Percentiles rank a stretch among this genome's conserved stretches.
phyloP scores from a whole-genome alignment of 176 grass and related monocot genomes.

The Avena sativa region DNA sequence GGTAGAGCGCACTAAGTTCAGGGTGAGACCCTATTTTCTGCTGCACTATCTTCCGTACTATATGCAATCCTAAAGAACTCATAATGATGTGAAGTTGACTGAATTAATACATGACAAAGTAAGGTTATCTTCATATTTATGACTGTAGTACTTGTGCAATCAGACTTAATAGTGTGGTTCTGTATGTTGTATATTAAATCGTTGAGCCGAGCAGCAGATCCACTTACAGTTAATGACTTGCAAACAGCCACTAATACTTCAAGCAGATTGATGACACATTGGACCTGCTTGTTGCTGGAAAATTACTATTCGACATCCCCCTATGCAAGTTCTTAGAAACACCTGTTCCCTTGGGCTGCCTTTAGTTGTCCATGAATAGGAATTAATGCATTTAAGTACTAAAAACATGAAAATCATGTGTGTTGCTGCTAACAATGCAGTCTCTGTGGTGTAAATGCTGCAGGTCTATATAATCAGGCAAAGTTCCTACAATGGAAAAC shows the following conservation, averaged over 20 bases:
- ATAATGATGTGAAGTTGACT: not conserved
- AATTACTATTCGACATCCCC: not conserved
- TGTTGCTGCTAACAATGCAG: not conserved
- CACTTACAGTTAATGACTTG: not conserved
- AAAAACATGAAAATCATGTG: not conserved
- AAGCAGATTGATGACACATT: not conserved
- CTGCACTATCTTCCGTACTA: not conserved
- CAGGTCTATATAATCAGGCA: slow-evolving; percentile 79
- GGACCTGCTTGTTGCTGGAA: not conserved
- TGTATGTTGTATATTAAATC: not conserved
- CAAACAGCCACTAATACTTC: not conserved
- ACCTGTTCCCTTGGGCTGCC: not conserved
- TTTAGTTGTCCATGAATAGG: not conserved
- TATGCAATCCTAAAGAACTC: not conserved
- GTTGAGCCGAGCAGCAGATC: not conserved
- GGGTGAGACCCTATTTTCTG: too few species aligned
- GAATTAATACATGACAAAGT: not conserved
- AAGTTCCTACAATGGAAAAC: slow-evolving; percentile 60
- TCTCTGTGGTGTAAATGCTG: slow-evolving; percentile 25
- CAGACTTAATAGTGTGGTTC: not conserved
- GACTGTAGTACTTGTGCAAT: not conserved
- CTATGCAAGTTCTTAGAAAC: not conserved
- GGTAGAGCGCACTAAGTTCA: too few species aligned
- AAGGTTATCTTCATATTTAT: not conserved
- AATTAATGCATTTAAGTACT: not conserved